Evolutionary conservation across 176 grass and related monocot genomes (phyloP).

Genomic region (Zoysia japonica): DNA sequence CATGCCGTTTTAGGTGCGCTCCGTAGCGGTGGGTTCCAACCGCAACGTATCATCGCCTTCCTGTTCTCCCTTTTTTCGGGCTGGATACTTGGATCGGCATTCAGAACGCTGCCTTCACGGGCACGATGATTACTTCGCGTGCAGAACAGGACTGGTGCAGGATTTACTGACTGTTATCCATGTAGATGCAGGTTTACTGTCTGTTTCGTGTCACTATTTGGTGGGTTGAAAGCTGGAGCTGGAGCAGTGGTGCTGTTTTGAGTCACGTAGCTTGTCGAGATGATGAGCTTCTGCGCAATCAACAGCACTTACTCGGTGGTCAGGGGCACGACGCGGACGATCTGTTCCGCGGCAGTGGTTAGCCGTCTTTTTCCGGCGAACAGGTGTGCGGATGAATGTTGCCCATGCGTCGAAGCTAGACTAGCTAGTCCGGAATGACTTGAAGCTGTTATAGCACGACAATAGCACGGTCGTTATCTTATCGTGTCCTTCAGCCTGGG

Average conservation of each 20-base stretch:
- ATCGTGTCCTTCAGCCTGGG: background rate
- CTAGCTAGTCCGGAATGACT: background rate
- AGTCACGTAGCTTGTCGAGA: background rate
- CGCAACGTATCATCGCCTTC: background rate
- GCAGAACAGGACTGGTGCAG: background rate
- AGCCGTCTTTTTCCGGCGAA: background rate
- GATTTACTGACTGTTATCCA: background rate
- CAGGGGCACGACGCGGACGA: background rate
- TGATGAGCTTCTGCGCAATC: conserved; percentile 24
- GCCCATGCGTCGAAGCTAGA: background rate
- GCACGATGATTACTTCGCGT: no score
- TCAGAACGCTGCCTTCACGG: background rate
- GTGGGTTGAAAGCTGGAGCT: background rate
- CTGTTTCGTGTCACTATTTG: background rate
- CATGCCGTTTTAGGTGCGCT: background rate
- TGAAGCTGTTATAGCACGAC: no score
- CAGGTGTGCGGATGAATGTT: background rate
- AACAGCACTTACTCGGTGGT: background rate
- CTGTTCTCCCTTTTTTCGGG: background rate
- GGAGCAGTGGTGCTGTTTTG: background rate
- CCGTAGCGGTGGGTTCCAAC: no score
- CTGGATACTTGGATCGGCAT: background rate
- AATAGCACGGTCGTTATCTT: conserved; percentile 4
- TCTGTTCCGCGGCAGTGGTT: background rate
- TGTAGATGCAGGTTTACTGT: background rate